A percentile compares a stretch with the other conserved stretches of the same genome.
These are phyloP conservation scores for Acacia confusa DNA, from an alignment of 306 rosid species.

Conservation along the genomic window DNA sequence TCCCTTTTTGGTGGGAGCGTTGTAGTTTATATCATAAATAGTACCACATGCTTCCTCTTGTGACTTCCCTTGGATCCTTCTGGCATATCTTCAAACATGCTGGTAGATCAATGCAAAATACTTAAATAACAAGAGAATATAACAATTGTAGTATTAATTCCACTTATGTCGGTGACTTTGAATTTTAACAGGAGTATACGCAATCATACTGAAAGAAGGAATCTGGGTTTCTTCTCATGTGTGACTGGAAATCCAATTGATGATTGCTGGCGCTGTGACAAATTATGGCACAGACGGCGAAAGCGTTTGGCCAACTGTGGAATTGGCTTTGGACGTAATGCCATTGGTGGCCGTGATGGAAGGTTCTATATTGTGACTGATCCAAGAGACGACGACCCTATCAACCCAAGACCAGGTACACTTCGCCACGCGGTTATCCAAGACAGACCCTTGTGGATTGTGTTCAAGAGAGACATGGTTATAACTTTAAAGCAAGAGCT, in stretches of 20 bases:
- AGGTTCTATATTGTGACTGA: slow-evolving; percentile 67
- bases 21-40: not conserved
- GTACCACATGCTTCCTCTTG: slow-evolving; percentile 14
- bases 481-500: slow-evolving; percentile 90
- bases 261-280: slow-evolving; percentile 98
- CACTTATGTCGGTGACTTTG: not conserved
- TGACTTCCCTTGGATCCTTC: slow-evolving; percentile 13
- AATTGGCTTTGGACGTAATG: slow-evolving; percentile 91
- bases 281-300: slow-evolving; percentile 63
- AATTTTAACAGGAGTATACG: slow-evolving; percentile 60
- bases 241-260: slow-evolving; percentile 91
- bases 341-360: slow-evolving; percentile 92
- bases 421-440: slow-evolving; percentile 95
- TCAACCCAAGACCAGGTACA: slow-evolving; percentile 80
- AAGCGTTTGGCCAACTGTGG: slow-evolving; percentile 78
- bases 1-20: slow-evolving; percentile 9
- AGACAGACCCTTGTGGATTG: slow-evolving; percentile 87
- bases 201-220: slow-evolving; percentile 72
- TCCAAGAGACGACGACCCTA: slow-evolving; percentile 66
- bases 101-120: not conserved
- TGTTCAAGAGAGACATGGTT: slow-evolving; percentile 96
- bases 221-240: slow-evolving; percentile 77
- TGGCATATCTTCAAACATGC: not conserved
- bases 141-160: not conserved
- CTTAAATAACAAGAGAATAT: not conserved